Evolutionary conservation across 2,329 filamentous ascomycete species (phyloP).

Genomic region (Diaporthe amygdali): DNA sequence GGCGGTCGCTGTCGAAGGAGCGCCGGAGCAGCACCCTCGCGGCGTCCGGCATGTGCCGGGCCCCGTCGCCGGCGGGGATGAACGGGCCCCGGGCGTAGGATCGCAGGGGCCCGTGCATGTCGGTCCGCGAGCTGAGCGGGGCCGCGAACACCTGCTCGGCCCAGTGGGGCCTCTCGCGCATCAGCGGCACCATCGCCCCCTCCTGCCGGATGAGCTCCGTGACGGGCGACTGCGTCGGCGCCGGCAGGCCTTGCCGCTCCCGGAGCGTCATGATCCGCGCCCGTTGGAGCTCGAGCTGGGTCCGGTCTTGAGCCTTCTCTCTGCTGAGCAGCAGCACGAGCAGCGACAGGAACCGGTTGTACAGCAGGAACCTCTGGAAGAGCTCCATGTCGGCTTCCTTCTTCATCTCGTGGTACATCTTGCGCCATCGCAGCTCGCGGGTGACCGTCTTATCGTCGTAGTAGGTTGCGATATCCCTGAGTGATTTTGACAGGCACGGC

Average conservation of each 20-base stretch:
- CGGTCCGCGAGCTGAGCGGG: constrained; percentile 53
- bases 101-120: constrained; percentile 12
- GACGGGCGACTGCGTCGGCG: constrained; percentile 4
- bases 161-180: constrained; percentile 59
- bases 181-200: constrained; percentile 23
- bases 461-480: constrained; percentile 57
- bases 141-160: constrained; percentile 65
- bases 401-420: constrained; percentile 62
- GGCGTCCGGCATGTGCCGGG: constrained; percentile 45
- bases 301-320: constrained; percentile 60
- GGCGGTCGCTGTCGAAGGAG: constrained; percentile 62
- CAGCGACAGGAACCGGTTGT: constrained; percentile 58
- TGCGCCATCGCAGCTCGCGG: constrained; percentile 59
- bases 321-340: constrained; percentile 57
- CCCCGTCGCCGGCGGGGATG: constrained; percentile 47
- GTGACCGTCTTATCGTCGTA: constrained; percentile 55
- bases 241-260: constrained; percentile 53
- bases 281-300: constrained; percentile 55
- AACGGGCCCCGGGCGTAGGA: constrained; percentile 40
- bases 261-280: constrained; percentile 56
- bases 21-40: constrained; percentile 60
- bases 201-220: neutral
- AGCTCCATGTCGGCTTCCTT: constrained; percentile 57
- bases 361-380: constrained; percentile 58
- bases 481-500: constrained; percentile 57